phyloP scores from a whole-genome alignment of 2,329 filamentous ascomycete genomes.

The Penicillium freii region DNA sequence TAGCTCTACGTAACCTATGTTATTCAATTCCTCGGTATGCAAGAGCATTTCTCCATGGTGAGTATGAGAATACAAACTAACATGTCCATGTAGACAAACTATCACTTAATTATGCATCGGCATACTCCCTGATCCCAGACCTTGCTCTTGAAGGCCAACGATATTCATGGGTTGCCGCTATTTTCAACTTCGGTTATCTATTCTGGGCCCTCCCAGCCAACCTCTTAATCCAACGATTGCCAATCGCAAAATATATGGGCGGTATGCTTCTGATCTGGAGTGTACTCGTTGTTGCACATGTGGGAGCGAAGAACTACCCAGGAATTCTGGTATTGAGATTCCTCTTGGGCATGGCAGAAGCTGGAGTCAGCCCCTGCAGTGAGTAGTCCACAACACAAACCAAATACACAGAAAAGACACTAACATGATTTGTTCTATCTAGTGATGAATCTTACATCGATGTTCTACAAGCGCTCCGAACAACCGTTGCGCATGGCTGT shows the following conservation, averaged over 20 bases:
- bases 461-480: constrained; percentile 41
- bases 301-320: constrained; percentile 41
- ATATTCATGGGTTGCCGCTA: constrained; percentile 48
- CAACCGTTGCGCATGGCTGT: constrained; percentile 37
- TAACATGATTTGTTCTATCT: constrained; percentile 1
- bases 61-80: neutral
- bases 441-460: constrained; percentile 39
- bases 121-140: constrained; percentile 45
- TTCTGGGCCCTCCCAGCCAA: constrained; percentile 43
- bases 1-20: constrained; percentile 42
- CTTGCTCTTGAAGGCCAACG: constrained; percentile 43
- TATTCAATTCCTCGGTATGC: constrained; percentile 47
- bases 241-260: constrained; percentile 45
- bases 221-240: constrained; percentile 43
- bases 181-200: constrained; percentile 47
- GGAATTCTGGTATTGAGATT: constrained; percentile 49
- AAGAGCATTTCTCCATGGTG: neutral
- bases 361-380: constrained; percentile 36
- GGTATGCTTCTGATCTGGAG: constrained; percentile 46
- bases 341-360: constrained; percentile 46
- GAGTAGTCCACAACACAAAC: neutral
- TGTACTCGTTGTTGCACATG: constrained; percentile 38
- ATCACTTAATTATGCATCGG: constrained; percentile 38
- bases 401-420: neutral
- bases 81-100: constrained; percentile 23